Conservation (phyloP, 2,329 filamentous ascomycete genomes). For the Fusarium brachygibbosum region DNA sequence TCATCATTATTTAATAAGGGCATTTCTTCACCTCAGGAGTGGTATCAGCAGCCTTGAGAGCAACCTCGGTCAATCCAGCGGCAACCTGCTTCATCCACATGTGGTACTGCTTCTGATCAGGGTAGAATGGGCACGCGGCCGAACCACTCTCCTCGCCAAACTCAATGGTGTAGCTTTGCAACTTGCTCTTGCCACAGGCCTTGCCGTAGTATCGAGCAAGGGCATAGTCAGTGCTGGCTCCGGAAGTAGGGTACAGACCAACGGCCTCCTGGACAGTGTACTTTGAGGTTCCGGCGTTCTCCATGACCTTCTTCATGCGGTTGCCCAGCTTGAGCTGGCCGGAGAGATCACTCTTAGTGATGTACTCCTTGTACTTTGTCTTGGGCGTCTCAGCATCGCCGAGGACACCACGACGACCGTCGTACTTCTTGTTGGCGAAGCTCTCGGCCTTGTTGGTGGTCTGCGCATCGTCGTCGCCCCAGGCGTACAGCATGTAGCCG, state of each 20-base stretch:
- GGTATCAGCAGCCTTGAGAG: slow-evolving; percentile 50
- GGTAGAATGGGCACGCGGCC: slow-evolving; percentile 60
- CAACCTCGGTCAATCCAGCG: slow-evolving; percentile 63
- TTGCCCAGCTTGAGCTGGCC: slow-evolving; percentile 52
- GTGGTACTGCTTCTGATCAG: slow-evolving; percentile 58
- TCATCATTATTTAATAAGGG: slow-evolving; percentile 20
- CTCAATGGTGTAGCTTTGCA: slow-evolving; percentile 62
- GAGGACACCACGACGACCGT: slow-evolving; percentile 64
- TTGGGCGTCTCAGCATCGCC: slow-evolving; percentile 52
- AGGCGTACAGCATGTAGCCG: slow-evolving; percentile 66
- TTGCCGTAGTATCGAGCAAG: slow-evolving; percentile 59
- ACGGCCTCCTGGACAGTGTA: slow-evolving; percentile 58
- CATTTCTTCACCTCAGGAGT: slow-evolving; percentile 38
- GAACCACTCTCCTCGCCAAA: slow-evolving; percentile 56
- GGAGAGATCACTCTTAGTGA: slow-evolving; percentile 54
- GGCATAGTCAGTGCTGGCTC: slow-evolving; percentile 62
- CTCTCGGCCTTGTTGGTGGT: slow-evolving; percentile 60
- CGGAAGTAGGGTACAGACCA: slow-evolving; percentile 61
- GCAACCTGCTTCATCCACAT: slow-evolving; percentile 60
- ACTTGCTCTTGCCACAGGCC: slow-evolving; percentile 53
- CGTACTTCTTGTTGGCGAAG: slow-evolving; percentile 66
- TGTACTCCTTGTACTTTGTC: slow-evolving; percentile 62
- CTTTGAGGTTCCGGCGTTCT: slow-evolving; percentile 52
- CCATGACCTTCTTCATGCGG: slow-evolving; percentile 58
- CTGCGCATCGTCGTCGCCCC: slow-evolving; percentile 69